Evolutionary conservation across 2,329 filamentous ascomycete species (phyloP), one percentile per base, ranked within the genome.

Genomic region (Neonectria neomacrospora): DNA sequence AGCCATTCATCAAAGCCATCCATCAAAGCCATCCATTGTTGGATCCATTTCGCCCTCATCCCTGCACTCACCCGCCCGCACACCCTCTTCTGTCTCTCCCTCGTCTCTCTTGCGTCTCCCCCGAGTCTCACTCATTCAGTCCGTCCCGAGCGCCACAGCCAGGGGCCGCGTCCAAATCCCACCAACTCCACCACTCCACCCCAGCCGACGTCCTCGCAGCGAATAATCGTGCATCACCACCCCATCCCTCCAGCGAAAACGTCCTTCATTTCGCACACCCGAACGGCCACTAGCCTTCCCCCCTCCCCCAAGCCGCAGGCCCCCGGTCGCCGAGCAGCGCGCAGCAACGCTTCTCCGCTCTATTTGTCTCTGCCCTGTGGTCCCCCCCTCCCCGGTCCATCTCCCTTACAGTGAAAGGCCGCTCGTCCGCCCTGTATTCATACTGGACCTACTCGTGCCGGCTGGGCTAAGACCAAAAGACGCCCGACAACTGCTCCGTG

Each of bases 191-290:
- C 45, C n/a, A 42, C 47, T 44, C 55, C 55, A 52, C 55, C 47
- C 47, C 14, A n/a, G 22, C 12, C 18, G 23, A 4, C 48, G n/a
- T 16, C 34, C 42, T 50, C 26, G 47, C 47, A 56, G 51, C 61
- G 55, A 63, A 63, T 63, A 42, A 42, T 53, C 37, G 54, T 41
- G 30, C 45, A 39, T 28, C 50, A n/a, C 32, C 12, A 41, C 37
- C 50, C 61, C 61, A 39, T 60, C 45, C 55, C 54, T 45, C 61
- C 64, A 63, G 50, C 60, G 63, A 23, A 56, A 20, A 54, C 44
- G 56, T 66, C 64, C 64, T 69, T 73, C 71, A 73, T 73, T 72
- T 73, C 71, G 63, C 58, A 34, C 34, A 48, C 52, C 65, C 62
- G 58, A 62, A 60, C 54, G 54, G 58, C 55, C 52, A 32, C 61